Evolutionary conservation across 2,329 filamentous ascomycete species (phyloP).

Genomic region (Apiospora sp.): DNA sequence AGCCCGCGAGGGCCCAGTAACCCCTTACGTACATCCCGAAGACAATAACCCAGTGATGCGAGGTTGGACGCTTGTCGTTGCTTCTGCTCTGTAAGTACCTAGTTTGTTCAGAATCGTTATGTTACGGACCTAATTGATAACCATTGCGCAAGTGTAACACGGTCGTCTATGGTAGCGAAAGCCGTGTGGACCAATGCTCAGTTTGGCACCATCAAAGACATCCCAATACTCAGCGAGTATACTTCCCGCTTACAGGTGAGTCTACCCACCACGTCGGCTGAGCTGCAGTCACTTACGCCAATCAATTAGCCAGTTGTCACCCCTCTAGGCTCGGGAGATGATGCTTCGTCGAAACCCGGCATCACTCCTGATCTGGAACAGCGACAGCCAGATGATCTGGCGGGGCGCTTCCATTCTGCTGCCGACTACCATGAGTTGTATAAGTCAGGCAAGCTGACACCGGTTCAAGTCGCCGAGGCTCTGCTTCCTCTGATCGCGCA

Average conservation of each 20-base stretch:
- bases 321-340: slow-evolving; percentile 51
- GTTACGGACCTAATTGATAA: slow-evolving; percentile 27
- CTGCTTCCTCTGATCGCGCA: slow-evolving; percentile 75
- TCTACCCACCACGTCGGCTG: not conserved
- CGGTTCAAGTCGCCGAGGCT: slow-evolving; percentile 73
- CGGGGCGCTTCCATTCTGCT: slow-evolving; percentile 70
- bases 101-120: not conserved
- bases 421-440: slow-evolving; percentile 82
- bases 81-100: slow-evolving; percentile 63
- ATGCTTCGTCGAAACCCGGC: slow-evolving; percentile 44
- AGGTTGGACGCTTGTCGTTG: slow-evolving; percentile 69
- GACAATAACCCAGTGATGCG: slow-evolving; percentile 75
- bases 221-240: slow-evolving; percentile 54
- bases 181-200: slow-evolving; percentile 75
- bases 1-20: slow-evolving; percentile 40
- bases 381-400: slow-evolving; percentile 49
- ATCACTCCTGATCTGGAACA: slow-evolving; percentile 52
- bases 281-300: not conserved
- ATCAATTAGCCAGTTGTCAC: slow-evolving; percentile 64
- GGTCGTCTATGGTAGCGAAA: slow-evolving; percentile 67
- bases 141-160: slow-evolving; percentile 58
- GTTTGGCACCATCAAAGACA: slow-evolving; percentile 56
- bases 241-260: slow-evolving; percentile 59
- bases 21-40: slow-evolving; percentile 54
- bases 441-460: slow-evolving; percentile 73